These are phyloP conservation scores for Fusarium falciforme DNA, from an alignment of 2,329 filamentous ascomycete species.

Conservation along the genomic window DNA sequence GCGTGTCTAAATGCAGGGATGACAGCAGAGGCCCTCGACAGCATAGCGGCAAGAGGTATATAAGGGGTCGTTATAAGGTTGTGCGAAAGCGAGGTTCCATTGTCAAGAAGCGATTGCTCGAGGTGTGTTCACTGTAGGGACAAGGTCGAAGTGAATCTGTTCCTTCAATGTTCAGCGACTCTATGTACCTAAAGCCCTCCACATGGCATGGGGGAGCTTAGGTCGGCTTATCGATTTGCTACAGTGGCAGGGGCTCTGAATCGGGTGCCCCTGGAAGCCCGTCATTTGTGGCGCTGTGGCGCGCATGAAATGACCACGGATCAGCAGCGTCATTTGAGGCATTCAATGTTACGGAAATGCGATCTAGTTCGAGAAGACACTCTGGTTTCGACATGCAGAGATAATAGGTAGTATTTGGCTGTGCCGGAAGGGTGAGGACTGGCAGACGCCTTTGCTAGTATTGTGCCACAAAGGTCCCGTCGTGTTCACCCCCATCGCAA, in stretches of 20 bases:
- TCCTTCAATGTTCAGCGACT: conserved; percentile 29
- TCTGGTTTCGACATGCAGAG: background rate
- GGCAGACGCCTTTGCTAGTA: background rate
- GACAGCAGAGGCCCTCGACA: conserved; percentile 21
- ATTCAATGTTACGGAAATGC: conserved; percentile 17
- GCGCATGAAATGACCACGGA: background rate
- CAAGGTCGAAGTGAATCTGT: conserved; percentile 27
- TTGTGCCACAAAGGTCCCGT: background rate
- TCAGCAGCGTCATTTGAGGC: conserved; percentile 10
- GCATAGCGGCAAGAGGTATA: conserved; percentile 38
- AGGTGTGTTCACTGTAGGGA: conserved; percentile 30
- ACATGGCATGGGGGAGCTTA: conserved; percentile 10
- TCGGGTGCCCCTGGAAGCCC: background rate
- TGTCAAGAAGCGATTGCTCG: conserved; percentile 10
- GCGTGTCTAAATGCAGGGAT: conserved; percentile 38
- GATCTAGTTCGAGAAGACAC: background rate
- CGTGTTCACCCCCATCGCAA: background rate
- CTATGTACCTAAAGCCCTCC: conserved; percentile 4
- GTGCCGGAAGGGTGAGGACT: background rate
- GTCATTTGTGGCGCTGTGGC: conserved; percentile 27
- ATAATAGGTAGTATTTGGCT: background rate
- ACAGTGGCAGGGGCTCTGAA: conserved; percentile 16
- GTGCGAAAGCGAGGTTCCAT: conserved; percentile 28
- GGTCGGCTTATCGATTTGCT: conserved; percentile 42
- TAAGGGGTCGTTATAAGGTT: conserved; percentile 21